A percentile compares a stretch with the other conserved stretches of the same genome.
Evolutionary conservation across 805 yeast species (phyloP).

Genomic region (Candida tallmaniae): DNA sequence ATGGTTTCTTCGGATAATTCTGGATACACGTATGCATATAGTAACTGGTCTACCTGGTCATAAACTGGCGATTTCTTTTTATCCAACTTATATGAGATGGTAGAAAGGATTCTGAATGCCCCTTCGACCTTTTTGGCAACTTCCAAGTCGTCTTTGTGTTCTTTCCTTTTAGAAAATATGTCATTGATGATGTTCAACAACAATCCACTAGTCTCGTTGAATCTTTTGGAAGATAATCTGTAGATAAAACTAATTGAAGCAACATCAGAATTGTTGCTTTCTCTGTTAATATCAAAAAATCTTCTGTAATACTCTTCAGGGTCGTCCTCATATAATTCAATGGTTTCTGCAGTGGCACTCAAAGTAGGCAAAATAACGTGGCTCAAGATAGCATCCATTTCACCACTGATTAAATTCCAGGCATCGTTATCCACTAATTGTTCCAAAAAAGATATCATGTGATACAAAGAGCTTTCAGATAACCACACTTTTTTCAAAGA

Average conservation of each 20-base stretch:
- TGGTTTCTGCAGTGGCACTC: constrained; percentile 32
- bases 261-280: constrained; percentile 44
- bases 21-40: constrained; percentile 37
- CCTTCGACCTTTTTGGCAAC: constrained; percentile 38
- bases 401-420: constrained; percentile 31
- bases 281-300: constrained; percentile 44
- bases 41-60: constrained; percentile 36
- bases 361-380: constrained; percentile 41
- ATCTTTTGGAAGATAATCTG: constrained; percentile 32
- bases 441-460: constrained; percentile 40
- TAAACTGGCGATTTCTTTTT: constrained; percentile 31
- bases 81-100: constrained; percentile 35
- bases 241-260: constrained; percentile 47
- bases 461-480: constrained; percentile 36
- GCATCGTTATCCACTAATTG: constrained; percentile 38
- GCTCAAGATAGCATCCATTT: constrained; percentile 36
- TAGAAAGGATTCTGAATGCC: constrained; percentile 38
- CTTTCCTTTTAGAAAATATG: constrained; percentile 29
- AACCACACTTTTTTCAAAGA: constrained; percentile 35
- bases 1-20: constrained; percentile 30
- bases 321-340: constrained; percentile 42
- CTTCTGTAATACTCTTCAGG: constrained; percentile 43
- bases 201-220: constrained; percentile 33
- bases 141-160: constrained; percentile 21
- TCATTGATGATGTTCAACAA: constrained; percentile 30